Conservation (phyloP, 305 asterid genomes). For the Nicotiana rustica region DNA sequence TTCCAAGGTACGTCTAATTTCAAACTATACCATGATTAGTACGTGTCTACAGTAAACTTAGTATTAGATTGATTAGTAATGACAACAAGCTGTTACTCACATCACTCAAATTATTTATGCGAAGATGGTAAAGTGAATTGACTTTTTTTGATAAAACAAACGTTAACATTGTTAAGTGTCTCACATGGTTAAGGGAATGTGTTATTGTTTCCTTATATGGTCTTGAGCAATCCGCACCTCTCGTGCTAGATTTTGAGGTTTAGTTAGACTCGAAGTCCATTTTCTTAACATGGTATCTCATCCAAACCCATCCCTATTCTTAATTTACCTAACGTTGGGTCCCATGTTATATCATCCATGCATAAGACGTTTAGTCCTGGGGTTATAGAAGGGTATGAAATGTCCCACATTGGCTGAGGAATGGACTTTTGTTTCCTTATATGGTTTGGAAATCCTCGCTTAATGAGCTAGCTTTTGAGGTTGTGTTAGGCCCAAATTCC, state of each 20-base stretch:
- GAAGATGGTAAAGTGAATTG: background rate
- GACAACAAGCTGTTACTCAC: conserved; percentile 6
- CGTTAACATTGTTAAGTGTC: background rate
- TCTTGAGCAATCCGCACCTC: background rate
- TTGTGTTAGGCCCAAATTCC: background rate
- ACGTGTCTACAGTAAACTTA: conserved; percentile 4
- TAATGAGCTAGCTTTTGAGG: background rate
- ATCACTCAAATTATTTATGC: background rate
- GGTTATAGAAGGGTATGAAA: background rate
- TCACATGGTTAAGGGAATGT: conserved; percentile 16
- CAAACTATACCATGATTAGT: background rate
- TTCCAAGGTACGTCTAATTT: conserved; percentile 53
- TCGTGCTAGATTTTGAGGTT: conserved; percentile 16
- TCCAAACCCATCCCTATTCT: background rate
- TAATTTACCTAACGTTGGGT: background rate
- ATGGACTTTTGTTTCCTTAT: background rate
- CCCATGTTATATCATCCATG: conserved; percentile 6
- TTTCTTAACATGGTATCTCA: background rate
- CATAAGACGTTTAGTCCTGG: background rate
- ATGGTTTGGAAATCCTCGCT: background rate
- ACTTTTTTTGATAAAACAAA: background rate
- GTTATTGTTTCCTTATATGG: background rate
- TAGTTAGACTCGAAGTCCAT: background rate
- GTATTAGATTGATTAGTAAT: background rate
- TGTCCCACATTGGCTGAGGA: conserved; percentile 1